These are phyloP conservation scores for Chrysopogon serrulatus DNA, from an alignment of 176 grass and related monocot genomes.

Conservation along the genomic window DNA sequence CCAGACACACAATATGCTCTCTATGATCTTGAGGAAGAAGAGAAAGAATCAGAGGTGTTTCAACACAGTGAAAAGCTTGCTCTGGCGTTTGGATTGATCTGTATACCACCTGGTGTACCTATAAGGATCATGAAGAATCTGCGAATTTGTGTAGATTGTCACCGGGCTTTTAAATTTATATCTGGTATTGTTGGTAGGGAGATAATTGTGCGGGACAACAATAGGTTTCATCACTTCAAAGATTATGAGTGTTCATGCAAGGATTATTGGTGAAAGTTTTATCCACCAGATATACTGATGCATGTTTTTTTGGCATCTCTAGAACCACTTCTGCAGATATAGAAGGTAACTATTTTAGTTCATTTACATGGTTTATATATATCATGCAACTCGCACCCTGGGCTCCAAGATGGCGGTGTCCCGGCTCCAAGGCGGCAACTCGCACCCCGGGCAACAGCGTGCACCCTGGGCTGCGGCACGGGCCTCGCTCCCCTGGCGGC, in stretches of 20 bases:
- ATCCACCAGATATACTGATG: not conserved
- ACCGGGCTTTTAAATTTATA: conserved; percentile 71
- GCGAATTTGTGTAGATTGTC: conserved; percentile 74
- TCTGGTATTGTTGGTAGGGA: conserved; percentile 71
- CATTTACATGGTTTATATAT: not conserved
- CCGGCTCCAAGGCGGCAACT: too few species aligned
- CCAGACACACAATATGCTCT: conserved; percentile 64
- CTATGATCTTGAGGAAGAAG: conserved; percentile 89
- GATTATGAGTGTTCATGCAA: conserved; percentile 72
- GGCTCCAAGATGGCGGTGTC: too few species aligned
- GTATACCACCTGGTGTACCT: conserved; percentile 52
- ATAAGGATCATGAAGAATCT: conserved; percentile 89
- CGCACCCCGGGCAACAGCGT: too few species aligned
- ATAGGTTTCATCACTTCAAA: conserved; percentile 82
- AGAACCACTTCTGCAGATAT: not conserved
- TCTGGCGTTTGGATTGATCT: conserved; percentile 74
- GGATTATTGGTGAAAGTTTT: conserved; percentile 69
- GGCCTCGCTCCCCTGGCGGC: not conserved
- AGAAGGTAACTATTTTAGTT: conserved; percentile 20
- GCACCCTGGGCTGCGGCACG: too few species aligned
- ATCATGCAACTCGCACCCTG: too few species aligned
- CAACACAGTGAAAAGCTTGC: conserved; percentile 93
- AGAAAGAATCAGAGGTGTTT: conserved; percentile 82
- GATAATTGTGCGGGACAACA: conserved; percentile 80
- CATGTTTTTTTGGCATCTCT: not conserved